These are phyloP conservation scores for Hypomontagnella submonticulosa DNA, from an alignment of 495 filamentous ascomycete species.

Conservation along the genomic window DNA sequence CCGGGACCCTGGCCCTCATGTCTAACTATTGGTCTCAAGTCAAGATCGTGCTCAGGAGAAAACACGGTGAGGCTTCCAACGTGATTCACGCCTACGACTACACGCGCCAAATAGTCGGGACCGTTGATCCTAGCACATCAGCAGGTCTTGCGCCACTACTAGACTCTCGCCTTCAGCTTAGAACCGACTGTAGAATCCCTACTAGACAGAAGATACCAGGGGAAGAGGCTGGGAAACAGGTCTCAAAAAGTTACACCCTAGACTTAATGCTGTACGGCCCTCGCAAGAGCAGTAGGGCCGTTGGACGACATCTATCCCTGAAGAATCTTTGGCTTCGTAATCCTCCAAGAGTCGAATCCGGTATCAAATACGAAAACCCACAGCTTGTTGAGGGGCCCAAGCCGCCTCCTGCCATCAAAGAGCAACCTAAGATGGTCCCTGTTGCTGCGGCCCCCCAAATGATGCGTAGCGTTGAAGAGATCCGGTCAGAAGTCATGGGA, in stretches of 20 bases:
- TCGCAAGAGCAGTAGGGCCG: constrained; percentile 66
- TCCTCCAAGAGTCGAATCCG: constrained; percentile 70
- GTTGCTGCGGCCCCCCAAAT: constrained; percentile 46
- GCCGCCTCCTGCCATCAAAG: constrained; percentile 48
- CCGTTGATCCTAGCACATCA: constrained; percentile 75
- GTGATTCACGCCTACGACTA: constrained; percentile 77
- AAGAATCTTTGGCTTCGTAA: constrained; percentile 72
- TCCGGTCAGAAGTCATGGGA: constrained; percentile 81
- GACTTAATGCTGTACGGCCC: constrained; percentile 84
- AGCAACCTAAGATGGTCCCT: constrained; percentile 24
- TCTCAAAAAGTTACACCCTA: constrained; percentile 65
- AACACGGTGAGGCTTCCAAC: constrained; percentile 59
- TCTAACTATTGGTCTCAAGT: constrained; percentile 74
- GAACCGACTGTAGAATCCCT: constrained; percentile 74
- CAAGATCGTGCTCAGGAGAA: constrained; percentile 72
- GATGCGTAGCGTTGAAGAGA: constrained; percentile 80
- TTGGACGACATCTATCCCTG: constrained; percentile 74
- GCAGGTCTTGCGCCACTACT: constrained; percentile 75
- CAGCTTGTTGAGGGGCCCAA: constrained; percentile 57
- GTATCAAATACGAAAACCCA: constrained; percentile 75
- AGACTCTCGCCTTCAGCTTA: constrained; percentile 69
- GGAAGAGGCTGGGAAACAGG: constrained; percentile 63
- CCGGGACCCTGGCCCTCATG: constrained; percentile 63
- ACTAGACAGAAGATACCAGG: constrained; percentile 64
- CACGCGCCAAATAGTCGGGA: constrained; percentile 75